Conservation (phyloP, 768 basidiomycete species). For the Hirschioporus abietinus region DNA sequence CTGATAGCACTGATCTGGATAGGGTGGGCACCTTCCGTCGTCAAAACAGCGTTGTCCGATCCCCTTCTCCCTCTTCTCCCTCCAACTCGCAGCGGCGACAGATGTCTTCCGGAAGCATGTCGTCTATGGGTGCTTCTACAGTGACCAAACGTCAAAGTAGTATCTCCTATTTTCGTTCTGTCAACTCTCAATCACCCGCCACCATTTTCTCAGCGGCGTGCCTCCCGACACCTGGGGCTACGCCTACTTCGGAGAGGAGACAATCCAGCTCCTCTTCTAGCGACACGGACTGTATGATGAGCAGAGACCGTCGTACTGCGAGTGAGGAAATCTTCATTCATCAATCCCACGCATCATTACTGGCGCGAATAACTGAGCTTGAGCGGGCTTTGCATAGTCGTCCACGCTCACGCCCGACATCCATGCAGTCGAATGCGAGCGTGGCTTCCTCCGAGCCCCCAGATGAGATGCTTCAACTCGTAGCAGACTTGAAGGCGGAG, state of each 20-base stretch:
- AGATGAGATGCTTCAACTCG: conserved; percentile 73
- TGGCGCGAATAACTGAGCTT: conserved; percentile 76
- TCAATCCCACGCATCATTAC: conserved; percentile 77
- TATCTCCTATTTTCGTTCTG: conserved; percentile 66
- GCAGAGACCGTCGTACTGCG: conserved; percentile 43
- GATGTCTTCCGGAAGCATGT: conserved; percentile 17
- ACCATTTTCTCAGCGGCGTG: conserved; percentile 33
- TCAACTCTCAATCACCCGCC: conserved; percentile 15
- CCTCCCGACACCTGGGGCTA: conserved; percentile 71
- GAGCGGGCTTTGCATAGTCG: conserved; percentile 59
- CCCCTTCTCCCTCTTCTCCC: conserved; percentile 27
- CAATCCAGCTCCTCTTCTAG: conserved; percentile 25
- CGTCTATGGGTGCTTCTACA: conserved; percentile 28
- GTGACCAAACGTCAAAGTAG: conserved; percentile 51
- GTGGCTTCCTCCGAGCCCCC: conserved; percentile 42
- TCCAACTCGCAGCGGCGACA: conserved; percentile 23
- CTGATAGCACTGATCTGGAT: neutral
- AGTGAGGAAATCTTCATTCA: conserved; percentile 84
- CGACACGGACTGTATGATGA: conserved; percentile 7
- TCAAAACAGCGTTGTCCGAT: conserved; percentile 19
- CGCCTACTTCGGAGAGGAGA: conserved; percentile 51
- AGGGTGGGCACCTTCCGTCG: conserved; percentile 6
- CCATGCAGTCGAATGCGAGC: conserved; percentile 39
- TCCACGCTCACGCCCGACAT: conserved; percentile 44
- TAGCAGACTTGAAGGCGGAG: conserved; percentile 80